phyloP scores from a whole-genome alignment of 129 eudicot genomes.

The Apium graveolens region DNA sequence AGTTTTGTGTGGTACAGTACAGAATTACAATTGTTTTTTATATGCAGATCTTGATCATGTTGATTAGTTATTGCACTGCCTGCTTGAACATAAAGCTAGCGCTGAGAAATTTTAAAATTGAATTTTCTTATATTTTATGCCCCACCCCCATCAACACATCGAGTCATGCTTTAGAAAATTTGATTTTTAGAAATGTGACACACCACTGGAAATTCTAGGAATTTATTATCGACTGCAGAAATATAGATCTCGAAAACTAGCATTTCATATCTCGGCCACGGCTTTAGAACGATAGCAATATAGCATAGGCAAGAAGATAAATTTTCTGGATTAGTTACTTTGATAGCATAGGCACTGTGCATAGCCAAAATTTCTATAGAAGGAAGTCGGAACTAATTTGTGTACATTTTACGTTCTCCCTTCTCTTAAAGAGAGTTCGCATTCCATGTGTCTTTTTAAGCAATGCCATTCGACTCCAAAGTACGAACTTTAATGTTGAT shows the following conservation, averaged over 20 bases:
- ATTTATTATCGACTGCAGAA: background rate
- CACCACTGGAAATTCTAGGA: background rate
- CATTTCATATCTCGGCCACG: too few species aligned
- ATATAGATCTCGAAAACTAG: background rate
- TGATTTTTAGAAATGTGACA: background rate
- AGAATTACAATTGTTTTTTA: background rate
- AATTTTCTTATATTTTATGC: background rate
- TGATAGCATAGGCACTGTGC: background rate
- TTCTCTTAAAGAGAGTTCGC: too few species aligned
- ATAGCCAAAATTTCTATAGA: background rate
- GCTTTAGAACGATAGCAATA: too few species aligned
- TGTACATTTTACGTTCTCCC: background rate
- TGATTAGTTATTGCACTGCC: background rate
- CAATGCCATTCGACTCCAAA: too few species aligned
- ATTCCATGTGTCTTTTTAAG: too few species aligned
- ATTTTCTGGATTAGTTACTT: background rate
- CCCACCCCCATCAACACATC: background rate
- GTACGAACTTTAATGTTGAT: too few species aligned
- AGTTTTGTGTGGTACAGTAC: conserved; percentile 1
- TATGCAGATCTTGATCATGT: background rate
- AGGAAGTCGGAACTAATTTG: background rate
- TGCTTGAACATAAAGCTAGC: background rate
- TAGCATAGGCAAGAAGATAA: too few species aligned
- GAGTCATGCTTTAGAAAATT: background rate
- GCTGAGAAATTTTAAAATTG: background rate